Conservation (phyloP, 83 land plant species). For the Picea mariana region DNA sequence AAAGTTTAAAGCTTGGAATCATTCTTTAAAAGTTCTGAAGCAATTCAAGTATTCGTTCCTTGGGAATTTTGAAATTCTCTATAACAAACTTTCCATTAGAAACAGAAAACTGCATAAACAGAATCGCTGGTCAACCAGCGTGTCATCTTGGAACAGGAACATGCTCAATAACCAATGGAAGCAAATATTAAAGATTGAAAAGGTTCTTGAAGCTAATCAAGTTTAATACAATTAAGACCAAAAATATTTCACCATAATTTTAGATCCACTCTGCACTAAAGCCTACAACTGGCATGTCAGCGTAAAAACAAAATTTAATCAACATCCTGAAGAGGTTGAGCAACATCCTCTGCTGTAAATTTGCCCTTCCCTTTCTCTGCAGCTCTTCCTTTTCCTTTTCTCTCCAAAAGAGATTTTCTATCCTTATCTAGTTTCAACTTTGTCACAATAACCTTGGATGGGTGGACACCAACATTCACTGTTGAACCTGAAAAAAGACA, state of each 20-base stretch:
- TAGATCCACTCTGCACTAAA: background rate
- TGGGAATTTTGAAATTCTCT: too few relatives aligned
- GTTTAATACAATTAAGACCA: background rate
- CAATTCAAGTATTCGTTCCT: too few relatives aligned
- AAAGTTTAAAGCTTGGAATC: too few relatives aligned
- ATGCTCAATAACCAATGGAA: background rate
- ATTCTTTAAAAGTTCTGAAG: too few relatives aligned
- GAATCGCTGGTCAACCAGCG: too few relatives aligned
- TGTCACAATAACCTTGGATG: constrained; percentile 67
- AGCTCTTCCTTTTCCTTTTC: constrained; percentile 84
- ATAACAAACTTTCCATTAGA: too few relatives aligned
- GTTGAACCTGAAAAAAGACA: constrained; percentile 36
- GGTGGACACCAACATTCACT: constrained; percentile 71
- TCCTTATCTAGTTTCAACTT: constrained; percentile 76
- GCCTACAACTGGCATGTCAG: background rate
- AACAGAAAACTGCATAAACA: too few relatives aligned
- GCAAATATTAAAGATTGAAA: background rate
- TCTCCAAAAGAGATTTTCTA: constrained; percentile 65
- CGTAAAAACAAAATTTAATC: constrained; percentile 33
- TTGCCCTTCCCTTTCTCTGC: constrained; percentile 69
- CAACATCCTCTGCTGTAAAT: constrained; percentile 69
- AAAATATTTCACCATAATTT: background rate
- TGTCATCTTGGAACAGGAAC: background rate
- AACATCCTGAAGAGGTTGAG: constrained; percentile 63
- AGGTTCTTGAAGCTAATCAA: background rate